Base-by-base conservation (phyloP, 192 early-diverging fungal species). In the Chytriomyces hyalinus region DNA sequence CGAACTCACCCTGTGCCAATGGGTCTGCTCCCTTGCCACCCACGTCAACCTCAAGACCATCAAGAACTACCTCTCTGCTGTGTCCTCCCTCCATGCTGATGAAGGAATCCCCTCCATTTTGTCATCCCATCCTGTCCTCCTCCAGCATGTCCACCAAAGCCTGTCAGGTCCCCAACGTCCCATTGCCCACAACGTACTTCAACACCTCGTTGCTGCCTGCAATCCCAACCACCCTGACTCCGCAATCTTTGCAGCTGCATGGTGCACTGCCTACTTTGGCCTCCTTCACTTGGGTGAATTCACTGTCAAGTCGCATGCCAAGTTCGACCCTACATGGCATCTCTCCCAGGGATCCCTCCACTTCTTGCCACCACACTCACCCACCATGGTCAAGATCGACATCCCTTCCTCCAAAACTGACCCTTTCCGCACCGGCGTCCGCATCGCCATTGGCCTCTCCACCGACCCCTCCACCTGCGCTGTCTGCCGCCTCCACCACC, bases 321-420 rank as follows among this genome's bases (percentile, higher is more conserved):
- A 1, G 1, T 63, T 63, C 36, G 5, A 63, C 22, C 20, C 11
- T 0, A 24, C 10, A 0, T 63, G 20, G 9, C 9, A 24, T 6
- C 62, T 63, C 1, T 26, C 62, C 22, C 11, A 6, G 1, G 62
- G 36, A 20, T 20, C 22, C 36, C 22, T 24, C 22, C 20, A 11
- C 15, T 63, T 63, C 62, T 63, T 11, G 22, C 62, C 62, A 0
- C 10, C 24, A 2, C 11, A 63, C 22, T 11, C 3, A 1, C 62
- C 62, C 36, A 10, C 11, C 17, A 22, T 24, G 67, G 49, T 50
- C 11, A 4, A 50, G 45, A 17, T 50, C 10, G 0, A 17, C 2
- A 68, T 68, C 44, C 67, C 67, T 1, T 49, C 17, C 1, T 68
- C 67, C 49, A 68, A 50, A 3, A 68, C 67, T 0, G 67, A 68